Percentiles rank a stretch among this genome's conserved stretches.
phyloP scores from a whole-genome alignment of 192 early-diverging fungal genomes.

The Glomus cerebriforme region DNA sequence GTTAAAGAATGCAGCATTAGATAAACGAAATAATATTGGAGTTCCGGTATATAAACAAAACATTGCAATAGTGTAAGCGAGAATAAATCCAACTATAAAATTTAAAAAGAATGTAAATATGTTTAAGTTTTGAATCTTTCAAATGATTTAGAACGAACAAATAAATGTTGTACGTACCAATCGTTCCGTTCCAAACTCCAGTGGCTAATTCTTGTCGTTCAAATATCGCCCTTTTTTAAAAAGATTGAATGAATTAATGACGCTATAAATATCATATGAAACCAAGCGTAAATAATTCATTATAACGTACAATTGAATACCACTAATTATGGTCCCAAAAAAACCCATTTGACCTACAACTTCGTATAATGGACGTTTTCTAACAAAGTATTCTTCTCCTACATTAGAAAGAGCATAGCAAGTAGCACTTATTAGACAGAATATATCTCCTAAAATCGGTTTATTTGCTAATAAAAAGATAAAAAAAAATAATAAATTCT shows the following conservation, averaged over 20 bases:
- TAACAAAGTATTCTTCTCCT: constrained; percentile 71
- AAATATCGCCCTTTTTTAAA: constrained; percentile 46
- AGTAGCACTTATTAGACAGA: constrained; percentile 71
- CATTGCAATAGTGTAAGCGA: constrained; percentile 69
- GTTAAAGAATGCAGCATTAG: constrained; percentile 78
- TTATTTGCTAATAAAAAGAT: constrained; percentile 39
- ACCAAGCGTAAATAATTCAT: neutral
- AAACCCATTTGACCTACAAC: constrained; percentile 73
- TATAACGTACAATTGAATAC: constrained; percentile 58
- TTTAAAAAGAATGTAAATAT: neutral
- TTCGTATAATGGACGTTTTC: constrained; percentile 72
- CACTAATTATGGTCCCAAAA: constrained; percentile 73
- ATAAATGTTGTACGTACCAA: neutral
- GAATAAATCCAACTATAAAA: constrained; percentile 59
- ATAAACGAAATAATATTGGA: constrained; percentile 71
- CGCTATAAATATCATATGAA: neutral
- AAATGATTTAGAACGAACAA: neutral
- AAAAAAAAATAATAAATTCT: neutral
- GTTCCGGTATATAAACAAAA: constrained; percentile 70
- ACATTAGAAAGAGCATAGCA: constrained; percentile 77
- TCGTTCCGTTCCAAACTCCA: constrained; percentile 44
- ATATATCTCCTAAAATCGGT: constrained; percentile 70
- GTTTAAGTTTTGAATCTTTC: neutral
- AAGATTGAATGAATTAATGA: neutral
- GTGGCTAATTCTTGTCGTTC: constrained; percentile 59